Conservation (phyloP, 768 basidiomycete species). For the Mycena kentingensis region DNA sequence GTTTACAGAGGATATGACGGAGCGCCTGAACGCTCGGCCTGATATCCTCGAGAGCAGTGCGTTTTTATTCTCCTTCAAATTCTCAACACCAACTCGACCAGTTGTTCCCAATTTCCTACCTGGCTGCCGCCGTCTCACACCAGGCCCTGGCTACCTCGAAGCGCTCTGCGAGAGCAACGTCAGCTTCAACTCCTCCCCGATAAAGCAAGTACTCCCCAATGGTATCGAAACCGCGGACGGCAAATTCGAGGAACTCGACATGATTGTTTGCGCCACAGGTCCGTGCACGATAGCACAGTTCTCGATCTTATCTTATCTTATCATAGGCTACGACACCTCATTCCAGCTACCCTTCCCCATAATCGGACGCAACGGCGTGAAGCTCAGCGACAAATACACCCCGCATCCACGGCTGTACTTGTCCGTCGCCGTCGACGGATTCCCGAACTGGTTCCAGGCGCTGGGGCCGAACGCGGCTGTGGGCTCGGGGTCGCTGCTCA, state of each 20-base stretch:
- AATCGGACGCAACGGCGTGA: conserved; percentile 53
- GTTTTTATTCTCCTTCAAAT: conserved; percentile 13
- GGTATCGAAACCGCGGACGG: conserved; percentile 64
- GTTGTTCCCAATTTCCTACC: conserved; percentile 64
- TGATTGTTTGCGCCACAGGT: conserved; percentile 68
- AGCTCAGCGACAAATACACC: conserved; percentile 54
- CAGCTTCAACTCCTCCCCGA: conserved; percentile 52
- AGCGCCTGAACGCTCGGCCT: conserved; percentile 50
- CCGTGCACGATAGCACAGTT: no score
- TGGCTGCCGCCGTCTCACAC: conserved; percentile 64
- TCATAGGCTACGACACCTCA: conserved; percentile 57
- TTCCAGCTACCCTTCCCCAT: conserved; percentile 52
- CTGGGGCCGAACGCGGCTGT: conserved; percentile 55
- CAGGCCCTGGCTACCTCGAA: conserved; percentile 69
- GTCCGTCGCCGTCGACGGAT: conserved; percentile 57
- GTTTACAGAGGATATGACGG: conserved; percentile 52
- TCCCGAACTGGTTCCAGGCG: conserved; percentile 68
- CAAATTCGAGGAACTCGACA: conserved; percentile 52
- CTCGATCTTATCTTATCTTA: no score
- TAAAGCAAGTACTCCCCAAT: conserved; percentile 51
- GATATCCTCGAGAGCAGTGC: conserved; percentile 60
- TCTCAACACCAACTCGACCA: conserved; percentile 22
- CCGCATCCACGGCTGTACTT: conserved; percentile 63
- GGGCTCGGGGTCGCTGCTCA: conserved; percentile 51
- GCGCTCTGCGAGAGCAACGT: conserved; percentile 66